Percentiles rank a stretch among this genome's conserved stretches.
Conservation (phyloP, 345 rosid species). For the Gynandropsis gynandra region DNA sequence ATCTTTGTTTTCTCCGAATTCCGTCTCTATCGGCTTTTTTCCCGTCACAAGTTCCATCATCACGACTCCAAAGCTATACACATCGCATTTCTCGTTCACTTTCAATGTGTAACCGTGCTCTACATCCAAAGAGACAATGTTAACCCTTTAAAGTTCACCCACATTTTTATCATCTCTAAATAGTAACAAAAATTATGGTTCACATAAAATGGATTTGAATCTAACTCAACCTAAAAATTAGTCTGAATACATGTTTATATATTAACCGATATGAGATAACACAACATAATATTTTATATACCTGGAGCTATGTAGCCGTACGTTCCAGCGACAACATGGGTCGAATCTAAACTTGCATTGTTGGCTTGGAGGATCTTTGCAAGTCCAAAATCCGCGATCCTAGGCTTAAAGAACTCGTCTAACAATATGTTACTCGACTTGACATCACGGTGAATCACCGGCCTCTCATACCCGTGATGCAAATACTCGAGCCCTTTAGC, state of each 20-base stretch:
- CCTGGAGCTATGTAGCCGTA: constrained; percentile 97
- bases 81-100: constrained; percentile 85
- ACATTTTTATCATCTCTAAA: no score
- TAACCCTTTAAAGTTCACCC: no score
- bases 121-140: constrained; percentile 34
- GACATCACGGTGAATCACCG: constrained; percentile 78
- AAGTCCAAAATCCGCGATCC: constrained; percentile 93
- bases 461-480: constrained; percentile 71
- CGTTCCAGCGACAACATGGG: constrained; percentile 84
- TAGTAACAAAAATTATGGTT: no score
- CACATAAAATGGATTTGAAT: no score
- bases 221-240: no score
- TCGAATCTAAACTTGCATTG: constrained; percentile 45
- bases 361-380: constrained; percentile 71
- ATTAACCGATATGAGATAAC: no score
- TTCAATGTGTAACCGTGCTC: constrained; percentile 82
- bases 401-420: constrained; percentile 79
- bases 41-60: constrained; percentile 86
- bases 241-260: no score
- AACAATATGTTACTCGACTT: constrained; percentile 80
- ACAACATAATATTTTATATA: constrained; percentile 23
- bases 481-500: constrained; percentile 86
- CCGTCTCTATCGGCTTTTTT: constrained; percentile 67
- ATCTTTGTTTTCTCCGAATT: constrained; percentile 72
- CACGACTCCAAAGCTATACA: constrained; percentile 92